Base-by-base conservation (phyloP, 352 stramenopile genomes). In the Phytophthora fragariae region DNA sequence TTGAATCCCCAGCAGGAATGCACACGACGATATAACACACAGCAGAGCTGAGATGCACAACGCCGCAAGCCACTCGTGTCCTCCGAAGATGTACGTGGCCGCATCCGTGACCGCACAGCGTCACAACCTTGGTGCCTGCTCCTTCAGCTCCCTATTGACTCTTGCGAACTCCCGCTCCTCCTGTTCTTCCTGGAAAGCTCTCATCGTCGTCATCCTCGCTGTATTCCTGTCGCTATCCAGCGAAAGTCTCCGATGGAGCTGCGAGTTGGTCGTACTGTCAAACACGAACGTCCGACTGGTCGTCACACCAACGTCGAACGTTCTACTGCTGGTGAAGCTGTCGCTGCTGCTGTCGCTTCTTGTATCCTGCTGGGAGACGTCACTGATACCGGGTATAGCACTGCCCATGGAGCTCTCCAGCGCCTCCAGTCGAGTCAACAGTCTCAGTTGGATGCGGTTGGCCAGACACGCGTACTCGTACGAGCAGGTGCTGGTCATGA, bases 381-480 rank as follows among this genome's bases (percentile, higher is more conserved):
- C 47, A 29, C 68, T 71, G 1, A 5, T 21, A 14, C 9, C n/a
- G 17, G 46, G 31, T 63, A n/a, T 61, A 14, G 61, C 5, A 31
- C 21, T 63, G 19, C n/a, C 24, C 17, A 65, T 44, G 8, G 68
- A 75, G 50, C 46, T 60, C 53, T 86, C 77, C 24, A 83, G 50
- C 2, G 71, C 61, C 4, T 72, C 58, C 8, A 88, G 65, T 52
- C 66, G 56, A 19, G 75, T 73, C 11, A 92, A 68, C 17, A 92
- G 47, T 5, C 83, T 75, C 54, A 81, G 64, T n/a, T 88, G 84
- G 57, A 95, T 93, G 56, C 88, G 73, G 59, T 90, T 81, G 1
- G 86, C 76, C 37, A 95, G 76, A 72, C 86, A 95, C 60, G 88
- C 74, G 69, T 89, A 95, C 71, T 95, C 88, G 75, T 91, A 95